These are phyloP conservation scores for Diaporthe velutina DNA, from an alignment of 2,329 filamentous ascomycete genomes.

Conservation along the genomic window DNA sequence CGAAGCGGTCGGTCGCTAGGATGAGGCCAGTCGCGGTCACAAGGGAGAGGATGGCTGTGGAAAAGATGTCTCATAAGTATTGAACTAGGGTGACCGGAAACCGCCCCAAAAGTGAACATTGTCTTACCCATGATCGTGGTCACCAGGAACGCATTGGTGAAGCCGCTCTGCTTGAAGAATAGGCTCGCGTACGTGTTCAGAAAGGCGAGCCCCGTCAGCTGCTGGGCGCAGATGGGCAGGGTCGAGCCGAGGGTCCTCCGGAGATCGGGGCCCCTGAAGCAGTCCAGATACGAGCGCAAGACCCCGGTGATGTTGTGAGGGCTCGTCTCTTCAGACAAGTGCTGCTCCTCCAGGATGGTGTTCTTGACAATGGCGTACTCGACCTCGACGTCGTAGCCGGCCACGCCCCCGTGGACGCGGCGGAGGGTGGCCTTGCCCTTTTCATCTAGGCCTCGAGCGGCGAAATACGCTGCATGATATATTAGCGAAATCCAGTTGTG, in stretches of 20 bases:
- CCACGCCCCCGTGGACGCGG: slow-evolving; percentile 40
- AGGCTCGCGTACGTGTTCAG: slow-evolving; percentile 43
- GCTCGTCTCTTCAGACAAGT: slow-evolving; percentile 20
- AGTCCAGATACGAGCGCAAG: slow-evolving; percentile 41
- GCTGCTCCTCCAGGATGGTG: slow-evolving; percentile 40
- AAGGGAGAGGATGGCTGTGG: slow-evolving; percentile 38
- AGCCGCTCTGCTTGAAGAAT: slow-evolving; percentile 45
- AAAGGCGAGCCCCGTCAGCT: slow-evolving; percentile 43
- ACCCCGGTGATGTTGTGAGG: slow-evolving; percentile 13
- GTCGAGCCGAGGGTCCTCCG: slow-evolving; percentile 39
- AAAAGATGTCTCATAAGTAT: not conserved
- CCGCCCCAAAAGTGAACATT: not conserved
- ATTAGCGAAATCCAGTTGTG: not conserved
- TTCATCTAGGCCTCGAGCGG: slow-evolving; percentile 41
- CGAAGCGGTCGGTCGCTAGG: slow-evolving; percentile 36
- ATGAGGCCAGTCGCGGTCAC: slow-evolving; percentile 37
- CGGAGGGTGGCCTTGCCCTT: slow-evolving; percentile 39
- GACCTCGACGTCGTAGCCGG: slow-evolving; percentile 40
- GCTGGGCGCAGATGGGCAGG: slow-evolving; percentile 40
- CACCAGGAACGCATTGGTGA: slow-evolving; percentile 43
- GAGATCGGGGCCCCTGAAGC: slow-evolving; percentile 39
- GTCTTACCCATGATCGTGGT: slow-evolving; percentile 40
- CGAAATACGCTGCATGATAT: slow-evolving; percentile 34
- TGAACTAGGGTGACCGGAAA: not conserved
- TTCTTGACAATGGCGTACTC: slow-evolving; percentile 43